Conservation (phyloP, 2,329 filamentous ascomycete species). For the Ceratocystis colombiana region DNA sequence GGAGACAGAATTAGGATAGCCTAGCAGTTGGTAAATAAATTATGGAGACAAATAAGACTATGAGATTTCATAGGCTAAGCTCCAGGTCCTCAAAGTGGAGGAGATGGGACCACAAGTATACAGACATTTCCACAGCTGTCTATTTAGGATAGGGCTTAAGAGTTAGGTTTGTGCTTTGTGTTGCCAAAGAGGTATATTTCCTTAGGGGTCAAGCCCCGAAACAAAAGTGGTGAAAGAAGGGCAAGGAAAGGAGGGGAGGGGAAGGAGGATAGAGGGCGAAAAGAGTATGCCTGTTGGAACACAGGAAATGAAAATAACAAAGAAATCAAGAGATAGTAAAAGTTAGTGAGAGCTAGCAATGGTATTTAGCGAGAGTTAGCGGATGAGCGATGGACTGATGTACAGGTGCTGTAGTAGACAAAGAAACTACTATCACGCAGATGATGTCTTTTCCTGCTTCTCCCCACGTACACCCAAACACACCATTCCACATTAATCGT, state of each 20-base stretch:
- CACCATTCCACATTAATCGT: background rate
- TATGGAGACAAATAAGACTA: background rate
- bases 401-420: background rate
- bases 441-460: background rate
- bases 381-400: no score
- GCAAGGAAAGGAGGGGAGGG: background rate
- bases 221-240: background rate
- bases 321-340: no score
- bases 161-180: conserved; percentile 14
- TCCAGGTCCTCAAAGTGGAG: background rate
- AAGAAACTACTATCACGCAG: background rate
- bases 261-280: background rate
- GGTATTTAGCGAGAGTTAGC: no score
- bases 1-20: background rate
- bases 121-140: background rate
- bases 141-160: conserved; percentile 4
- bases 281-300: background rate
- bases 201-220: conserved; percentile 4
- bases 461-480: background rate
- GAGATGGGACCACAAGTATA: background rate
- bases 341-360: no score
- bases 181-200: background rate
- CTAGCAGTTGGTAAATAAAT: background rate
- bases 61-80: background rate
- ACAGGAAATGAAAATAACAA: background rate